Base-by-base conservation (phyloP, 2,329 filamentous ascomycete genomes). In the Tolypocladium cylindrosporum region DNA sequence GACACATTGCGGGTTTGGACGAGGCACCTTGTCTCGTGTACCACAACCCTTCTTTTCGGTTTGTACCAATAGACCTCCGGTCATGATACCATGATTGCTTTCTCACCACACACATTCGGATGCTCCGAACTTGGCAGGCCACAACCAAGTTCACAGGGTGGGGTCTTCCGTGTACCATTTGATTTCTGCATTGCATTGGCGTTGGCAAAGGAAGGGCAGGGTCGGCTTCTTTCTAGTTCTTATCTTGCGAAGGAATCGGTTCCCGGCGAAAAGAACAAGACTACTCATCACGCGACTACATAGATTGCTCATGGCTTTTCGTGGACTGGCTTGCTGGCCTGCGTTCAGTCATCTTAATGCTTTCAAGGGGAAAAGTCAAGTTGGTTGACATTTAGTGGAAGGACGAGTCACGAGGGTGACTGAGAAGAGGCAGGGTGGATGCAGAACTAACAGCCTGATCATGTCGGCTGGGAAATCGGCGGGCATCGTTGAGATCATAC, bases 151-250 rank as follows among this genome's bases (percentile, higher is more conserved):
- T 51, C 24, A 55, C 2, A 19, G 31, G 45, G 55, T 50, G 55
- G 56, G 53, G 61, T 50, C 51, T 59, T 64, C 66, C 68, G 66
- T 76, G 73, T 75, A 75, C 67, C 69, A 72, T 69, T 70, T 72
- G 64, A 63, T 66, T 69, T 60, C 64, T 68, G 80, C 80, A 83
- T 83, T 79, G 80, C 81, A 83, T 66, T 71, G 81, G 81, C 81
- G 81, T 84, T 83, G 68, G 72, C 62, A 68, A 66, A 68, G 72
- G 68, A 67, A 59, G 67, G 63, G 58, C 57, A 63, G 64, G 64
- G 63, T 63, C 64, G 64, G 65, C 60, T 63, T 59, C 62, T 63
- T 65, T 66, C 51, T 62, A 63, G 61, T 59, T 67, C 62, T 62
- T 65, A 31, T 60, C 55, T 63, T 57, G 61, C 60, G 67, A 69